A percentile compares a stretch with the other conserved stretches of the same genome.
phyloP scores from a whole-genome alignment of 1,284 basidiomycete genomes.

The Schizophyllum amplum region DNA sequence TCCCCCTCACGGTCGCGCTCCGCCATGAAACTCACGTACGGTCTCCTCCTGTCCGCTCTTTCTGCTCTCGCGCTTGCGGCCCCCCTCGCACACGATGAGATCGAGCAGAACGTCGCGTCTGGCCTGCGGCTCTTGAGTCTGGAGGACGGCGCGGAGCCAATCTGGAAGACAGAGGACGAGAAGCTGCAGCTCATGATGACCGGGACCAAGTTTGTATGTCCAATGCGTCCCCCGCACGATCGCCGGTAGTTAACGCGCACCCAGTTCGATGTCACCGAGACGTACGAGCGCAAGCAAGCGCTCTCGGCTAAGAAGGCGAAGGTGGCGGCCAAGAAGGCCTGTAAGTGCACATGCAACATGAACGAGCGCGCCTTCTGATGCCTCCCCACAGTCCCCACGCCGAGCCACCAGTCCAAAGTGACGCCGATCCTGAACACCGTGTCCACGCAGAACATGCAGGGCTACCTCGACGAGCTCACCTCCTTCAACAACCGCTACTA shows the following conservation, averaged over 20 bases:
- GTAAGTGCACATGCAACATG: slow-evolving; percentile 18
- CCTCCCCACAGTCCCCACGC: slow-evolving; percentile 18
- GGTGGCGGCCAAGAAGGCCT: slow-evolving; percentile 19
- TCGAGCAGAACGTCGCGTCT: slow-evolving; percentile 26
- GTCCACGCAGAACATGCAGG: slow-evolving; percentile 15
- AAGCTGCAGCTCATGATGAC: slow-evolving; percentile 31
- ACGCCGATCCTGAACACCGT: slow-evolving; percentile 8
- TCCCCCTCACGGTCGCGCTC: not conserved
- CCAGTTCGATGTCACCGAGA: slow-evolving; percentile 44
- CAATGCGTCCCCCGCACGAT: slow-evolving; percentile 20
- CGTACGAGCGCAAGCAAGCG: slow-evolving; percentile 40
- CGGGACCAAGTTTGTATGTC: slow-evolving; percentile 24
- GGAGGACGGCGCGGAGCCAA: slow-evolving; percentile 23
- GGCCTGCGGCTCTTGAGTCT: slow-evolving; percentile 43
- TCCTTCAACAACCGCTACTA: slow-evolving; percentile 48
- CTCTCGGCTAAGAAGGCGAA: slow-evolving; percentile 4
- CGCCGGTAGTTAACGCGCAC: not conserved
- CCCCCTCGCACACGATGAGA: slow-evolving; percentile 25
- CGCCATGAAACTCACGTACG: not conserved
- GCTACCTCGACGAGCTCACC: slow-evolving; percentile 21
- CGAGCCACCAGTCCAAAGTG: slow-evolving; percentile 21
- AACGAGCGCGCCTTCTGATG: slow-evolving; percentile 11
- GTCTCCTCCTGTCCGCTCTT: not conserved
- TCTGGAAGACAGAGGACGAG: slow-evolving; percentile 34
- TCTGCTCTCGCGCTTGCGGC: slow-evolving; percentile 10